phyloP scores from a whole-genome alignment of 768 basidiomycete genomes.

The Porpolomopsis calyptriformis region DNA sequence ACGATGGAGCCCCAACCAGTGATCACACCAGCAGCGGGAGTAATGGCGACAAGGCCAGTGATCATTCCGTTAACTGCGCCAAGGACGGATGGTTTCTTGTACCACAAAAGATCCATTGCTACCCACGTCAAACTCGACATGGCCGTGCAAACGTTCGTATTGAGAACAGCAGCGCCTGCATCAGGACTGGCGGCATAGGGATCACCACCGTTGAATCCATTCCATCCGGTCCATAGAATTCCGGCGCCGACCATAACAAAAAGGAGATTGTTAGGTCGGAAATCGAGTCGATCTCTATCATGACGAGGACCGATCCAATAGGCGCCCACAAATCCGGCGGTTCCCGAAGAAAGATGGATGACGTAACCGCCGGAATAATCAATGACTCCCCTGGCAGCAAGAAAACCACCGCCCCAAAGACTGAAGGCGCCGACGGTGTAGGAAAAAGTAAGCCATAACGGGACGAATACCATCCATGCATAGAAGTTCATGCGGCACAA shows the following conservation, averaged over 20 bases:
- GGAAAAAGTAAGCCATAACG: conserved; percentile 5
- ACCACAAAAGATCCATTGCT: conserved; percentile 1
- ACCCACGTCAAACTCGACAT: conserved; percentile 5
- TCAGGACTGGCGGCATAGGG: conserved; percentile 6
- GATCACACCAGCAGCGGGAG: conserved; percentile 6
- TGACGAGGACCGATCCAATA: conserved; percentile 7
- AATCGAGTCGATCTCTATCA: conserved; percentile 1
- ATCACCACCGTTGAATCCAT: conserved; percentile 8
- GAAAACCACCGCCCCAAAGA: conserved; percentile 7
- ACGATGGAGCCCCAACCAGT: conserved; percentile 5
- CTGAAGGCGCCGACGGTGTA: conserved; percentile 7
- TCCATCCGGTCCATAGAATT: conserved; percentile 8
- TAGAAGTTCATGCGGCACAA: conserved; percentile 7
- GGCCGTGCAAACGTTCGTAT: conserved; percentile 6
- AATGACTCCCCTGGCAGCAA: conserved; percentile 3
- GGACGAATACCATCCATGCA: conserved; percentile 8
- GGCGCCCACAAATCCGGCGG: conserved; percentile 7
- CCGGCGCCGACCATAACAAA: conserved; percentile 5
- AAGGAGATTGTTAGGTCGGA: conserved; percentile 6
- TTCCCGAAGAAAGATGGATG: conserved; percentile 8
- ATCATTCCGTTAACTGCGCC: conserved; percentile 7
- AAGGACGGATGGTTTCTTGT: conserved; percentile 6
- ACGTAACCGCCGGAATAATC: conserved; percentile 8
- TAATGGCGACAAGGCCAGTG: conserved; percentile 6
- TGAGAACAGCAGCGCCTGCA: conserved; percentile 8